Conservation (phyloP, 2,329 filamentous ascomycete genomes). For the Septoria linicola region DNA sequence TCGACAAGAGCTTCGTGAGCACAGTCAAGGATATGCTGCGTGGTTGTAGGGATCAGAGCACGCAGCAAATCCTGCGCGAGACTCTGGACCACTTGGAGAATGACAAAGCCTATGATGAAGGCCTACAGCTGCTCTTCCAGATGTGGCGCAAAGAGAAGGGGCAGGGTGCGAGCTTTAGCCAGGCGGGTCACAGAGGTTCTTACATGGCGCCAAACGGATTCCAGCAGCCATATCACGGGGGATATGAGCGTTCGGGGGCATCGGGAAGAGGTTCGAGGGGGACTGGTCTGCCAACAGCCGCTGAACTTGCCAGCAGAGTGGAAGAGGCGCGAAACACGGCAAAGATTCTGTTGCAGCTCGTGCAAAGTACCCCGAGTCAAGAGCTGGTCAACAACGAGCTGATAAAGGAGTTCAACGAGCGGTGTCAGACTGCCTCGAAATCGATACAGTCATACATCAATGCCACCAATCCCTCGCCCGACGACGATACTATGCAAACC, state of each 20-base stretch:
- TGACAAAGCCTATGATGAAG: slow-evolving; percentile 71
- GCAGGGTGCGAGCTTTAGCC: slow-evolving; percentile 24
- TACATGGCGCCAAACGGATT: slow-evolving; percentile 3
- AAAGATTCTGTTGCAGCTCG: slow-evolving; percentile 85
- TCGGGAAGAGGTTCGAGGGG: slow-evolving; percentile 9
- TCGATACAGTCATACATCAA: slow-evolving; percentile 86
- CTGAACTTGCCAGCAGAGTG: slow-evolving; percentile 77
- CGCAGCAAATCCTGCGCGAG: slow-evolving; percentile 83
- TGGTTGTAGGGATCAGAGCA: slow-evolving; percentile 67
- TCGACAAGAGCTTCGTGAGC: slow-evolving; percentile 80
- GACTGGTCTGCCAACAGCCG: slow-evolving; percentile 58
- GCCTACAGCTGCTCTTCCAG: slow-evolving; percentile 65
- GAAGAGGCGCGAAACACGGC: slow-evolving; percentile 90
- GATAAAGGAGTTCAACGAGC: slow-evolving; percentile 84
- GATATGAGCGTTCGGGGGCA: slow-evolving; percentile 7
- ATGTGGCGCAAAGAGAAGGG: slow-evolving; percentile 93
- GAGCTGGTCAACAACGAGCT: slow-evolving; percentile 83
- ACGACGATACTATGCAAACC: slow-evolving; percentile 90
- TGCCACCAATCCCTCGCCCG: slow-evolving; percentile 73
- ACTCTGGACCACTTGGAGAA: slow-evolving; percentile 76
- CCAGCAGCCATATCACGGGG: slow-evolving; percentile 1
- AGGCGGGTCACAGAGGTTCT: slow-evolving; percentile 9
- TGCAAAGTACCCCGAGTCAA: slow-evolving; percentile 75
- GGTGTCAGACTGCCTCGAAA: slow-evolving; percentile 76
- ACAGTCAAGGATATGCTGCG: slow-evolving; percentile 73